These are phyloP conservation scores for Capsella bursapastoris DNA, from an alignment of 345 rosid species.

Conservation along the genomic window DNA sequence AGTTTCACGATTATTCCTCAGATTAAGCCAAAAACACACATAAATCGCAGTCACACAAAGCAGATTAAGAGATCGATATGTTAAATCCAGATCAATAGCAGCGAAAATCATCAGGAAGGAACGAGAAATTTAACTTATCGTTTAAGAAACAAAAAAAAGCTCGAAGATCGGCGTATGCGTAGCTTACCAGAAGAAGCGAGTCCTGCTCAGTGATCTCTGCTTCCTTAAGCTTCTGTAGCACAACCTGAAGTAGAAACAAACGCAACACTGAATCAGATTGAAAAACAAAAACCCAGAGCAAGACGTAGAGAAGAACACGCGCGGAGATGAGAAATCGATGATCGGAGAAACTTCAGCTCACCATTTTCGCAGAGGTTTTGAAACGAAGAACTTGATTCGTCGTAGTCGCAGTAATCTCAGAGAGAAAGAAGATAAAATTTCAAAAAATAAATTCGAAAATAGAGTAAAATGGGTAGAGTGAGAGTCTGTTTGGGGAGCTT, in stretches of 20 bases:
- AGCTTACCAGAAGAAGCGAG: conserved; percentile 91
- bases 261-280: neutral
- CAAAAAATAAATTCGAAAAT: conserved; percentile 44
- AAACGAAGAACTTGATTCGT: conserved; percentile 21
- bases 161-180: conserved; percentile 14
- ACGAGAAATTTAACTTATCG: neutral
- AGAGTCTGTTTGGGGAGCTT: neutral
- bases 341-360: conserved; percentile 42
- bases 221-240: conserved; percentile 84
- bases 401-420: neutral
- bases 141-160: conserved; percentile 1
- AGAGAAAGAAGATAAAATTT: neutral
- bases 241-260: conserved; percentile 55
- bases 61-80: neutral
- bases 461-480: conserved; percentile 14
- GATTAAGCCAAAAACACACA: neutral
- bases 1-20: conserved; percentile 9
- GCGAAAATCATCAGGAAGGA: conserved; percentile 19
- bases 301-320: conserved; percentile 11
- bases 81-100: neutral
- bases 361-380: conserved; percentile 51
- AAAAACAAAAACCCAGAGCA: conserved; percentile 5
- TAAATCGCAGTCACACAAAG: neutral
- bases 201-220: conserved; percentile 96
- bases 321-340: conserved; percentile 17